Conservation (phyloP, 2,329 filamentous ascomycete species). For the Zymoseptoria pseudotritici region DNA sequence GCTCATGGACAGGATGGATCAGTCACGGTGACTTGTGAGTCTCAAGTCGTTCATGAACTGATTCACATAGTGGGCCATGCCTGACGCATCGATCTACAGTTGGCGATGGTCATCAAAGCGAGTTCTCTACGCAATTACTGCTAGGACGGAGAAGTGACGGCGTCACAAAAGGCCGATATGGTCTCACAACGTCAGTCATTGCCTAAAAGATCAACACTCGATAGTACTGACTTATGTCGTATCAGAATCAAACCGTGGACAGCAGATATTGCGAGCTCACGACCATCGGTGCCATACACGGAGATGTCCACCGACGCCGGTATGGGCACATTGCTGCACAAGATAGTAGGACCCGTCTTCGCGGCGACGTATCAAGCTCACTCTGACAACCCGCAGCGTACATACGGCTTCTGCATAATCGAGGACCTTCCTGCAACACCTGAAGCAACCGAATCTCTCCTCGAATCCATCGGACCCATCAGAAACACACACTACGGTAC, state of each 20-base stretch:
- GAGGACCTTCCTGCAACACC: constrained; percentile 61
- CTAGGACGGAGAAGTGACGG: constrained; percentile 5
- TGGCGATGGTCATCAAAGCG: constrained; percentile 19
- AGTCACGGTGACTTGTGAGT: constrained; percentile 16
- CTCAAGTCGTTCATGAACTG: not conserved
- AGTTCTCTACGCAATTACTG: constrained; percentile 6
- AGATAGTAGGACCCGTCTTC: constrained; percentile 12
- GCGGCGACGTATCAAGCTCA: not conserved
- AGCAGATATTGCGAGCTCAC: constrained; percentile 17
- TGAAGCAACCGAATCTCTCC: constrained; percentile 62
- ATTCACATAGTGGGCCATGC: constrained; percentile 1
- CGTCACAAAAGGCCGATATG: constrained; percentile 14
- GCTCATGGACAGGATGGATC: not conserved
- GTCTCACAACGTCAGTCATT: constrained; percentile 8
- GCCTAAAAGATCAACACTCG: too few relatives aligned
- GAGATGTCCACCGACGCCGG: constrained; percentile 11
- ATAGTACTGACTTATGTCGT: constrained; percentile 1
- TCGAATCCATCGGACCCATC: constrained; percentile 79
- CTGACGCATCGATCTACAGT: constrained; percentile 5
- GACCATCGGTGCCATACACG: constrained; percentile 23
- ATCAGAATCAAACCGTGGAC: constrained; percentile 18
- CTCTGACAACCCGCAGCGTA: constrained; percentile 41
- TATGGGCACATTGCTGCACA: constrained; percentile 20
- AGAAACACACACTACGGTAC: constrained; percentile 80
- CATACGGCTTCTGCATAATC: constrained; percentile 71